Evolutionary conservation across 2,329 filamentous ascomycete genomes (phyloP).

Genomic region (Bipolaris victoriae): DNA sequence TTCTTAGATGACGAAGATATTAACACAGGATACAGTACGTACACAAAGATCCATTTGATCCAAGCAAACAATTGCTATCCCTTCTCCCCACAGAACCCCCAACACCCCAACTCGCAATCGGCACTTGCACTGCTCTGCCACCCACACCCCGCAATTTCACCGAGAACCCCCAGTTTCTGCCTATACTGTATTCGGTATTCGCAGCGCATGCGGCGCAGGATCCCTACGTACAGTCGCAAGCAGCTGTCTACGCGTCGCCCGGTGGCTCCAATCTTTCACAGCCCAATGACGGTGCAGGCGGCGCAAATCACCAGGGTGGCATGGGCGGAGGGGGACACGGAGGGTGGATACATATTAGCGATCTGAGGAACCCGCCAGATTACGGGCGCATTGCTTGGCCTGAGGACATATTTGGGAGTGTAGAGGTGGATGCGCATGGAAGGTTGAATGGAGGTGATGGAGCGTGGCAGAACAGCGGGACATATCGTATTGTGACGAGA

Average conservation of each 20-base stretch:
- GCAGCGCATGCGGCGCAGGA: slow-evolving; percentile 61
- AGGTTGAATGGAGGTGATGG: slow-evolving; percentile 63
- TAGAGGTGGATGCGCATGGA: slow-evolving; percentile 65
- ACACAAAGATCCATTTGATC: slow-evolving; percentile 53
- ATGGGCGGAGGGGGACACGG: slow-evolving; percentile 63
- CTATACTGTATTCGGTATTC: slow-evolving; percentile 63
- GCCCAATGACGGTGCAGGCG: slow-evolving; percentile 58
- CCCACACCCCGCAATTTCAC: slow-evolving; percentile 62
- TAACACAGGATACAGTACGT: slow-evolving; percentile 52
- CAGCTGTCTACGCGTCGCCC: slow-evolving; percentile 64
- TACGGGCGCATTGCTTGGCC: slow-evolving; percentile 70
- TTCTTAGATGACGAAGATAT: slow-evolving; percentile 3
- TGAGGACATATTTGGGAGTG: slow-evolving; percentile 69
- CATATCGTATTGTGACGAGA: slow-evolving; percentile 65
- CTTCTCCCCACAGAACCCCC: slow-evolving; percentile 62
- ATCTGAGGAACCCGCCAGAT: slow-evolving; percentile 65
- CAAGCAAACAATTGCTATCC: slow-evolving; percentile 58
- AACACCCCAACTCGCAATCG: slow-evolving; percentile 60
- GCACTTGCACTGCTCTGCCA: slow-evolving; percentile 60
- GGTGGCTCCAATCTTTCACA: slow-evolving; percentile 60
- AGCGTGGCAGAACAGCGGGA: slow-evolving; percentile 66
- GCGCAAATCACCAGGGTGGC: slow-evolving; percentile 64
- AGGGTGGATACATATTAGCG: slow-evolving; percentile 69
- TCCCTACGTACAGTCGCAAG: slow-evolving; percentile 63
- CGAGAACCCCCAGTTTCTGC: slow-evolving; percentile 63